These are phyloP conservation scores for Kentomonas sorsogonicus DNA, from an alignment of 208 protist species.

Conservation along the genomic window DNA sequence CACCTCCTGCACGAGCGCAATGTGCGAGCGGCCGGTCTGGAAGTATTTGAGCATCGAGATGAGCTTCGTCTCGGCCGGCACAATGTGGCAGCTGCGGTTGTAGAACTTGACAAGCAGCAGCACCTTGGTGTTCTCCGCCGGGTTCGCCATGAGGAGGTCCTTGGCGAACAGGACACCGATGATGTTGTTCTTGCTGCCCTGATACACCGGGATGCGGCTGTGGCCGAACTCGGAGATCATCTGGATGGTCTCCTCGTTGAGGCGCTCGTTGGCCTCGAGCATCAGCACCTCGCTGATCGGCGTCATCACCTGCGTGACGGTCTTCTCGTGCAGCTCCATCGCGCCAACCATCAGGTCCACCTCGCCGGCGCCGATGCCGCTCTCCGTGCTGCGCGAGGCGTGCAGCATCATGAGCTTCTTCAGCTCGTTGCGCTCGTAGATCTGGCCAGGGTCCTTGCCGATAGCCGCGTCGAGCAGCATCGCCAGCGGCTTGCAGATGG, in stretches of 20 bases:
- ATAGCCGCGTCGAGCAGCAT: slow-evolving; percentile 90
- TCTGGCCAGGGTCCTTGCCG: slow-evolving; percentile 91
- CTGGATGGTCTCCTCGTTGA: slow-evolving; percentile 91
- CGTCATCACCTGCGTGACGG: slow-evolving; percentile 93
- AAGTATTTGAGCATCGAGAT: slow-evolving; percentile 95
- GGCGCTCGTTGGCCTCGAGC: slow-evolving; percentile 84
- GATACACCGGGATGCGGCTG: slow-evolving; percentile 93
- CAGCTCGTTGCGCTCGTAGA: slow-evolving; percentile 94
- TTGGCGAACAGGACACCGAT: slow-evolving; percentile 90
- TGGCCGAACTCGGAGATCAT: slow-evolving; percentile 91
- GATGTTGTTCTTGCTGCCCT: slow-evolving; percentile 88
- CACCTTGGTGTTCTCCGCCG: slow-evolving; percentile 91
- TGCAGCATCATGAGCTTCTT: slow-evolving; percentile 96
- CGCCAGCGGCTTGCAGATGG: slow-evolving; percentile 91
- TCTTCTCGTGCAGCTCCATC: slow-evolving; percentile 93
- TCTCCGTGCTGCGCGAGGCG: slow-evolving; percentile 77
- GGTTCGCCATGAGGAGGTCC: slow-evolving; percentile 94
- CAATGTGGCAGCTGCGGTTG: slow-evolving; percentile 82
- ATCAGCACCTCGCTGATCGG: slow-evolving; percentile 92
- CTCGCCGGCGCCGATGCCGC: slow-evolving; percentile 84
- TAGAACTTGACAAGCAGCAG: slow-evolving; percentile 92
- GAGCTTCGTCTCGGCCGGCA: slow-evolving; percentile 87
- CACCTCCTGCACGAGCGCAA: slow-evolving; percentile 92
- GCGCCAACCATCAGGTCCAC: slow-evolving; percentile 91
- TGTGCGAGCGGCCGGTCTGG: slow-evolving; percentile 90